Evolutionary conservation across 2,329 filamentous ascomycete species (phyloP).

Genomic region (Achaetomium macrosporum): DNA sequence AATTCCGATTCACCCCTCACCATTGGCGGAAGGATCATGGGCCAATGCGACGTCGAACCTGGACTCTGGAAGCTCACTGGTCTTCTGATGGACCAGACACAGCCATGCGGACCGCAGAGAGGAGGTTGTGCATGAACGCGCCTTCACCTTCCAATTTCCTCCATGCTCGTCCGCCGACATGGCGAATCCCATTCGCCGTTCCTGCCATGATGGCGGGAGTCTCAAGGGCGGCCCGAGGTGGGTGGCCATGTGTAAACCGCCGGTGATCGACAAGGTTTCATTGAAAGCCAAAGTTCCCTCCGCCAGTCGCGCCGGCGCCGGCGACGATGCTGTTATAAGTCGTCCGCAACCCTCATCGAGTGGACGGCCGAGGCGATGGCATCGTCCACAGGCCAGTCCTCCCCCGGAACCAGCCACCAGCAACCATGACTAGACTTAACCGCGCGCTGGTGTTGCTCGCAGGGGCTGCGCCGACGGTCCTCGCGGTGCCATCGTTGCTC

Average conservation of each 20-base stretch:
- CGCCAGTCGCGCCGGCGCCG: background rate
- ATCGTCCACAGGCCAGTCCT: background rate
- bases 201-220: background rate
- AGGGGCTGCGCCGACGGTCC: background rate
- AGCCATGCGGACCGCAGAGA: background rate
- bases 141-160: slow-evolving; percentile 2
- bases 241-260: background rate
- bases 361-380: background rate
- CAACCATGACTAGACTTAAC: slow-evolving; percentile 4
- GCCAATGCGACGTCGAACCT: background rate
- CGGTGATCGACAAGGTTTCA: background rate
- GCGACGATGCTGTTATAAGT: background rate
- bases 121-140: slow-evolving; percentile 8
- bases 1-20: background rate
- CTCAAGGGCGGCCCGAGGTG: background rate
- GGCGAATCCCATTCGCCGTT: slow-evolving; percentile 1
- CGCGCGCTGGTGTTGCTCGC: background rate
- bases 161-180: background rate
- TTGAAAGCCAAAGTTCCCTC: background rate
- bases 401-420: background rate
- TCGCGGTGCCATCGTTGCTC: background rate
- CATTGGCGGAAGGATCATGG: background rate
- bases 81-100: background rate
- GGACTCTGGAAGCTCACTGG: slow-evolving; percentile 1
- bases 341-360: background rate